These are phyloP conservation scores for Tetrapisispora fleetii DNA, from an alignment of 805 yeast genomes.

Conservation along the genomic window DNA sequence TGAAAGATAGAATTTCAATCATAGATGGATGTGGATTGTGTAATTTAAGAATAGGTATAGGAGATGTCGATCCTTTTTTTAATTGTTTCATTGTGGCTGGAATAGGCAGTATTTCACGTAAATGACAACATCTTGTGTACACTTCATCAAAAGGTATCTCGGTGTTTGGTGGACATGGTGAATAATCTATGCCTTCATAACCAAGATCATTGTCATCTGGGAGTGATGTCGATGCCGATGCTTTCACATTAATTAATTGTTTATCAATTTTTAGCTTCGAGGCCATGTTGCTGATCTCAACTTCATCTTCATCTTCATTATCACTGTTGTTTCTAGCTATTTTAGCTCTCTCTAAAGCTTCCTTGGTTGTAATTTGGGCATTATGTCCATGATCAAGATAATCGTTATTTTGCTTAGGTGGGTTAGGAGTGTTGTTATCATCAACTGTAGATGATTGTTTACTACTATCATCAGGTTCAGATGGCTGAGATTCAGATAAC, in stretches of 20 bases:
- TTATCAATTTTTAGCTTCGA: slow-evolving; percentile 34
- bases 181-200: slow-evolving; percentile 13
- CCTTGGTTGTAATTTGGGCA: slow-evolving; percentile 14
- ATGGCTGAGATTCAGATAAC: slow-evolving; percentile 10
- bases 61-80: slow-evolving; percentile 64
- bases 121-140: slow-evolving; percentile 87
- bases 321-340: slow-evolving; percentile 7
- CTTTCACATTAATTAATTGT: slow-evolving; percentile 28
- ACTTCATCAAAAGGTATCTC: slow-evolving; percentile 51
- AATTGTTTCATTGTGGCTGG: slow-evolving; percentile 81
- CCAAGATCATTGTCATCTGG: slow-evolving; percentile 6
- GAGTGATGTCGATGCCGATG: no score
- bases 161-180: slow-evolving; percentile 24
- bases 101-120: slow-evolving; percentile 84
- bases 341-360: slow-evolving; percentile 16
- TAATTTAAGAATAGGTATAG: slow-evolving; percentile 65
- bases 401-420: neutral
- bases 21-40: slow-evolving; percentile 82
- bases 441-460: neutral
- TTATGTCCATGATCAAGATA: slow-evolving; percentile 10
- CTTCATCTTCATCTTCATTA: slow-evolving; percentile 35
- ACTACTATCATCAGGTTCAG: neutral
- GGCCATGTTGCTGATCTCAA: slow-evolving; percentile 26
- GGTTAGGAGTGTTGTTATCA: neutral
- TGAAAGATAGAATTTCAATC: slow-evolving; percentile 77